A percentile compares a stretch with the other conserved stretches of the same genome.
Conservation (phyloP, 768 basidiomycete genomes). For the Tephrocybe sp. region DNA sequence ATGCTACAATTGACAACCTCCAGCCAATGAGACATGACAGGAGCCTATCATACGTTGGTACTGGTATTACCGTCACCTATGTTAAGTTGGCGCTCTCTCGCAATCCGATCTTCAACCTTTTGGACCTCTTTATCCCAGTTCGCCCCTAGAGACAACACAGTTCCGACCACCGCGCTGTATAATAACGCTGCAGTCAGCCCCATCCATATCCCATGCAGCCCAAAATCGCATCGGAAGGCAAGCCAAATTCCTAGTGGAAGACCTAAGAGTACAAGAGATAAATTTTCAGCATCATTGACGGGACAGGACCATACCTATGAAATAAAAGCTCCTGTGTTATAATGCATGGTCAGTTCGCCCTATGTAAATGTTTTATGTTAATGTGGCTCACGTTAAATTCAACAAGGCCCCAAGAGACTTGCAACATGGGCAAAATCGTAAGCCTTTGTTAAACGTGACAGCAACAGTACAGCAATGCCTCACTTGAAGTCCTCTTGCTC, state of each 20-base stretch:
- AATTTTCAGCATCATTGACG: not conserved
- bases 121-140: not conserved
- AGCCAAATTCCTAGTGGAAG: constrained; percentile 81
- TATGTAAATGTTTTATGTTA: not conserved
- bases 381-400: constrained; percentile 56
- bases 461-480: constrained; percentile 6
- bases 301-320: constrained; percentile 40
- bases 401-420: constrained; percentile 71
- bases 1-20: too few species aligned
- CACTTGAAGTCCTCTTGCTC: constrained; percentile 80
- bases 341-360: not conserved
- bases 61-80: not conserved
- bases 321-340: constrained; percentile 61
- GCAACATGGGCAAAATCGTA: not conserved
- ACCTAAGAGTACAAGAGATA: constrained; percentile 31
- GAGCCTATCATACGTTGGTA: not conserved
- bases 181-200: constrained; percentile 68
- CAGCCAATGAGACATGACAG: not conserved
- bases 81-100: not conserved
- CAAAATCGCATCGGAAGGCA: constrained; percentile 54
- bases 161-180: constrained; percentile 49
- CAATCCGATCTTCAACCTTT: not conserved
- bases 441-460: not conserved
- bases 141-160: not conserved
- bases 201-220: constrained; percentile 78